Conservation (phyloP, 2,329 filamentous ascomycete species). For the Colletotrichum cordylinicola region DNA sequence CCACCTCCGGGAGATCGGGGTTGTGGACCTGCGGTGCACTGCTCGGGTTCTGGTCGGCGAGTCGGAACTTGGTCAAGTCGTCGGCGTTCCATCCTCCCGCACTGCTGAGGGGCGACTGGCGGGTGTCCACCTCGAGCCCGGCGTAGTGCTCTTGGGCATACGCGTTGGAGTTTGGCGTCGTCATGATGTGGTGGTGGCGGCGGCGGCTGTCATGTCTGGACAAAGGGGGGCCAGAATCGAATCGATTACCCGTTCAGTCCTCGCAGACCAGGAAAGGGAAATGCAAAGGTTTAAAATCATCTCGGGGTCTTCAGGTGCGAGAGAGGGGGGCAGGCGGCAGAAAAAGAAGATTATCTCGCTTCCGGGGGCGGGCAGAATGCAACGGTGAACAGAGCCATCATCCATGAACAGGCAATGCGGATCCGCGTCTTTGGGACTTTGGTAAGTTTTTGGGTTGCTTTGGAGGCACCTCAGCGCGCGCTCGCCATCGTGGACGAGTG, state of each 20-base stretch:
- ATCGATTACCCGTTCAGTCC: not conserved
- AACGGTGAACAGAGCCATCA: not conserved
- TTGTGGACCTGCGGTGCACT: not conserved
- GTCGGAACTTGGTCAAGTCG: not conserved
- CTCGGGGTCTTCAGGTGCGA: not conserved
- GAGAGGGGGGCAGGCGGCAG: not conserved
- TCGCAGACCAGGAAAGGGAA: not conserved
- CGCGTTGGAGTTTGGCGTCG: not conserved
- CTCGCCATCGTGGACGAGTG: not conserved
- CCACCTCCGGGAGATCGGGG: not conserved
- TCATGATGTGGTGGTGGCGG: not conserved
- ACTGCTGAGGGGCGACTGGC: not conserved
- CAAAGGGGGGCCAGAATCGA: not conserved
- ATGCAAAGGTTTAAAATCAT: not conserved
- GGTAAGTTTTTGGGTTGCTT: not conserved
- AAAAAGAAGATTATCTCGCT: not conserved
- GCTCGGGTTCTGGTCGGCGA: not conserved
- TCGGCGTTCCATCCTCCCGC: not conserved
- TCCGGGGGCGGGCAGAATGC: not conserved
- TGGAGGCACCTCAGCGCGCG: not conserved
- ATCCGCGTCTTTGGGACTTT: not conserved
- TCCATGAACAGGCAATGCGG: not conserved
- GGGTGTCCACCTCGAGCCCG: conserved; percentile 12
- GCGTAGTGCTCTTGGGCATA: conserved; percentile 1
- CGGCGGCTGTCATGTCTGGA: not conserved